Conservation (phyloP, 177 flowering plant genomes). For the Vitis hybrid region DNA sequence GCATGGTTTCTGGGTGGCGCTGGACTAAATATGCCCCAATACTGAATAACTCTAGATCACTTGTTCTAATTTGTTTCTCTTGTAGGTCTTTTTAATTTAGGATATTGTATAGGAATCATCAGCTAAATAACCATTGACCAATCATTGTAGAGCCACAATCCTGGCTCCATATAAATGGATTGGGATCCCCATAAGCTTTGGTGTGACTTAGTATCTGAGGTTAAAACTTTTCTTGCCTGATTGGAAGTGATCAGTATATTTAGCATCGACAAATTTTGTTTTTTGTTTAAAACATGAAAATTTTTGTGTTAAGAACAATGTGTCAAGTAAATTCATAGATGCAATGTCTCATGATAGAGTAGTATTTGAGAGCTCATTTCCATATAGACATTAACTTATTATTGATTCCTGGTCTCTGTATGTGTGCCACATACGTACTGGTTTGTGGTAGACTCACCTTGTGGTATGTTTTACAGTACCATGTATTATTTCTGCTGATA, state of each 20-base stretch:
- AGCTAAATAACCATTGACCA: too few species aligned
- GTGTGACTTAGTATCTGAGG: too few species aligned
- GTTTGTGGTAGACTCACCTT: not conserved
- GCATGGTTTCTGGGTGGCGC: too few species aligned
- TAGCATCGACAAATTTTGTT: not conserved
- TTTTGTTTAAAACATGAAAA: not conserved
- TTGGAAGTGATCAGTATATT: not conserved
- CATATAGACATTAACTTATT: not conserved
- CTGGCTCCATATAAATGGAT: too few species aligned
- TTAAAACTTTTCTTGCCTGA: not conserved
- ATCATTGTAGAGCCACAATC: too few species aligned
- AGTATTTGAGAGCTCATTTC: not conserved
- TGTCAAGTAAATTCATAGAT: not conserved
- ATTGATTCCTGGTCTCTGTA: not conserved
- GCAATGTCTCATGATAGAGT: not conserved
- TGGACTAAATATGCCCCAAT: too few species aligned
- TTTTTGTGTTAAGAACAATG: not conserved
- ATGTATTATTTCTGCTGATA: not conserved
- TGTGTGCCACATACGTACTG: not conserved
- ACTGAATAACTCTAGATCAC: too few species aligned
- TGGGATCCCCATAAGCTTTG: too few species aligned
- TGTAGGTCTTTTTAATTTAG: too few species aligned
- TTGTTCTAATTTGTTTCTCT: too few species aligned
- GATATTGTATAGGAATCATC: too few species aligned
- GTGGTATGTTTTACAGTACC: not conserved